Base-by-base conservation (phyloP, 2,329 filamentous ascomycete species). In the Ophiostoma sp. region DNA sequence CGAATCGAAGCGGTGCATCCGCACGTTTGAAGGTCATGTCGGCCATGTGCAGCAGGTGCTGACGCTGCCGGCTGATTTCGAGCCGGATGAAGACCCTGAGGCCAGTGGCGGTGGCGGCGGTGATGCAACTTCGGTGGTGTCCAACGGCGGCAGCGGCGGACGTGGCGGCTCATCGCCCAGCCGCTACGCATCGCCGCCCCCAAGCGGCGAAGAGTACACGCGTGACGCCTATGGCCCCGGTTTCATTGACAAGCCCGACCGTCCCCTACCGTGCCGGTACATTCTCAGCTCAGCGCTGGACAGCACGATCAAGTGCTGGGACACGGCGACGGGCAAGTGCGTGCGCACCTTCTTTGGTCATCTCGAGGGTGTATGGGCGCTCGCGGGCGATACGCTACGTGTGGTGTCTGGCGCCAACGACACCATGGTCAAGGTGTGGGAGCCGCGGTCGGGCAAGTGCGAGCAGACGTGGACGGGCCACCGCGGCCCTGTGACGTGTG, bases 321-420 rank as follows among this genome's bases (percentile, higher is more conserved):
- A 97, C 77, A 91, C 93, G 1, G 86, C 86, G 5, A 90, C 90
- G 0, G 93, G 92, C 52, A 87, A 88, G 73, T 97, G 92, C 76
- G 84, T 97, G 44, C 91, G 93, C 72, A 96, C 93, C 41, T 96
- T 97, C 83, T 99, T 98, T 77, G 95, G 95, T 0, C 95, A 99
- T 76, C 87, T 99, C 31, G 95, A 99, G 79, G 95, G 95, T 41
- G 90, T 99, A 27, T 99, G 95, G 95, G 91, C 92, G 6, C 84
- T 99, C 2, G 74, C 72, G 35, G 74, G 74, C 67, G 27, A 75
- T 62, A 73, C 74, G 27, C 71, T 75, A 70, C 88, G 95, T 13
- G 88, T 97, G 20, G 93, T 98, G 17, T 93, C 90, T 23, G 94
- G 94, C 0, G 91, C 92, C 13, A 93, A 98, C 78, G 95, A 99